These are phyloP conservation scores for Malus orientalis DNA, from an alignment of 306 rosid species.

Conservation along the genomic window DNA sequence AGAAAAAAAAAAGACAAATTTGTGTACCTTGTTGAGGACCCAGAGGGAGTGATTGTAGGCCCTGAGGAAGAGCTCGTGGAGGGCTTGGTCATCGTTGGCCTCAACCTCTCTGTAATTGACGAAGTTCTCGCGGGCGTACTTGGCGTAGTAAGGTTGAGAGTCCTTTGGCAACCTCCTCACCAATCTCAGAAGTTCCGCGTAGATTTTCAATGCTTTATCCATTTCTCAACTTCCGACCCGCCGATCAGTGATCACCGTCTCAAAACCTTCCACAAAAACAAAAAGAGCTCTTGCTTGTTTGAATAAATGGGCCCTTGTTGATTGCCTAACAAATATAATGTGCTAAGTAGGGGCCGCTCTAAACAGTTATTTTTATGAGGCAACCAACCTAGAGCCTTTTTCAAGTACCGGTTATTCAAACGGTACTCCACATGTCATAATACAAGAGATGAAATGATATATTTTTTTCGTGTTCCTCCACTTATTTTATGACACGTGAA, in stretches of 20 bases:
- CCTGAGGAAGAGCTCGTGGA: constrained; percentile 40
- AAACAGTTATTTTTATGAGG: background rate
- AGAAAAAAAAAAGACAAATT: background rate
- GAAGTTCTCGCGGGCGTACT: constrained; percentile 68
- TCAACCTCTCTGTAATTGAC: constrained; percentile 45
- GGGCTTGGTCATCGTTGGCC: constrained; percentile 26
- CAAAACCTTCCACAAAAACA: background rate
- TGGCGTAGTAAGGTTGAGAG: constrained; percentile 51
- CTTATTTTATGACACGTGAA: too few relatives aligned
- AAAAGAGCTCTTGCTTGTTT: background rate
- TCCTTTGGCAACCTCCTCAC: constrained; percentile 49
- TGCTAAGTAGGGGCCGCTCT: background rate
- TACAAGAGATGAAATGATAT: too few relatives aligned
- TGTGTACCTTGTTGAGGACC: constrained; percentile 69
- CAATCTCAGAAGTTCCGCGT: constrained; percentile 59
- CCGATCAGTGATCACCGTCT: background rate
- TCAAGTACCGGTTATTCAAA: too few relatives aligned
- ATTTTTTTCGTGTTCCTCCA: too few relatives aligned
- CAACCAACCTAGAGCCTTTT: too few relatives aligned
- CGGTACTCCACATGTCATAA: too few relatives aligned
- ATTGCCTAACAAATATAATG: background rate
- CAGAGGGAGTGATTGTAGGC: constrained; percentile 67
- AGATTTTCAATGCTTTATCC: constrained; percentile 62
- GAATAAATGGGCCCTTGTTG: background rate
- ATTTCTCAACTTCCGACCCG: constrained; percentile 11